Evolutionary conservation across 2,329 filamentous ascomycete genomes (phyloP).

Genomic region (Thielaviopsis euricoi): DNA sequence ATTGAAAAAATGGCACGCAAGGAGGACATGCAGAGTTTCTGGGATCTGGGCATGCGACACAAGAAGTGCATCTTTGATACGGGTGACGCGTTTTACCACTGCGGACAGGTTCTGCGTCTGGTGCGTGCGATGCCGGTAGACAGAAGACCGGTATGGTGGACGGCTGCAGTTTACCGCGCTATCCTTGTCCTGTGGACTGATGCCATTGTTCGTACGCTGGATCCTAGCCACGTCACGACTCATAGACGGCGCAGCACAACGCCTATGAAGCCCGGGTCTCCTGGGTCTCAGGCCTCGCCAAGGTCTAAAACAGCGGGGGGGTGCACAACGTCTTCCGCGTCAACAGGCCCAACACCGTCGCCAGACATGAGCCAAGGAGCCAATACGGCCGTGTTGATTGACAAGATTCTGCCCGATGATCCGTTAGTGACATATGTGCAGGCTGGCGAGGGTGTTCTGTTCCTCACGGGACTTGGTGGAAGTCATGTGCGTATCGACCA

Average conservation of each 20-base stretch:
- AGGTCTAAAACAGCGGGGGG: neutral
- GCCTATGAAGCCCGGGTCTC: neutral
- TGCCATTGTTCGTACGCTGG: conserved; percentile 23
- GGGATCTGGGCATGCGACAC: conserved; percentile 37
- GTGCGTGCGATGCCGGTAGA: conserved; percentile 42
- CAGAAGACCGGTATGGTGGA: conserved; percentile 52
- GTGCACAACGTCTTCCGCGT: neutral
- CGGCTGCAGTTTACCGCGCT: conserved; percentile 52
- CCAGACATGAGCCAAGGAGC: conserved; percentile 6
- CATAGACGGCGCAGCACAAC: neutral
- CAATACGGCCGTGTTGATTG: conserved; percentile 19
- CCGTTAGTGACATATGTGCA: conserved; percentile 21
- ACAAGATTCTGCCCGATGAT: conserved; percentile 25
- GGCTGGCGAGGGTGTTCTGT: conserved; percentile 23
- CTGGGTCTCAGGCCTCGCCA: conserved; percentile 3
- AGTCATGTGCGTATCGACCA: conserved; percentile 21
- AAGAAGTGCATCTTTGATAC: conserved; percentile 47
- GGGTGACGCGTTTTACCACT: conserved; percentile 49
- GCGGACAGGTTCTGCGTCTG: conserved; percentile 48
- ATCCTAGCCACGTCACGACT: neutral
- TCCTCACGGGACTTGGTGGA: conserved; percentile 21
- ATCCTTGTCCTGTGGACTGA: conserved; percentile 47
- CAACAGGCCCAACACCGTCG: neutral
- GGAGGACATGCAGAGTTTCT: conserved; percentile 34
- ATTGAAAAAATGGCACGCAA: conserved; percentile 49